These are phyloP conservation scores for Albizia julibrissin DNA, from an alignment of 306 rosid species.

Conservation along the genomic window DNA sequence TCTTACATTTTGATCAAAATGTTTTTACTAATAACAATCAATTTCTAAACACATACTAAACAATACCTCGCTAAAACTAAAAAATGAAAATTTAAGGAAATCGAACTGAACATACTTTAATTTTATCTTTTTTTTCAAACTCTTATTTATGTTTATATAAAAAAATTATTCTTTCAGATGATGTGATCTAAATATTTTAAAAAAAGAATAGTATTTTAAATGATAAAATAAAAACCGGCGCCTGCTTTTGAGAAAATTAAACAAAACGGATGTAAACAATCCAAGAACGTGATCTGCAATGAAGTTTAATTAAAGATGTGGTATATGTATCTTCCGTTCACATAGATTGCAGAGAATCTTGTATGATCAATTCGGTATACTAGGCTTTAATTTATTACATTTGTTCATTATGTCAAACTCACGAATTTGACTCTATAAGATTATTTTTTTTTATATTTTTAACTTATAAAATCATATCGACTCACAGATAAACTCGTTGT, in stretches of 20 bases:
- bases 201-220: not conserved
- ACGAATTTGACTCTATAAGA: too few relatives aligned
- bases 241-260: not conserved
- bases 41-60: not conserved
- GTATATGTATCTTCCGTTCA: not conserved
- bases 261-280: not conserved
- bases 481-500: too few relatives aligned
- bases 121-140: not conserved
- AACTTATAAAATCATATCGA: too few relatives aligned
- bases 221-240: not conserved
- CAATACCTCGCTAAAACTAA: not conserved
- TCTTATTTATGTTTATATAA: not conserved
- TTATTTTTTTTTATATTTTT: too few relatives aligned
- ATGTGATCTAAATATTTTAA: not conserved
- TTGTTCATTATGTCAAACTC: too few relatives aligned
- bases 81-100: not conserved
- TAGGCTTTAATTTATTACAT: not conserved
- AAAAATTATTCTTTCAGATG: not conserved
- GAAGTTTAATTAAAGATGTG: not conserved
- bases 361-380: not conserved
- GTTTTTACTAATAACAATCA: not conserved
- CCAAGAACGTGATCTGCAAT: not conserved
- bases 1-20: too few relatives aligned
- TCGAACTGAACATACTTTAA: not conserved
- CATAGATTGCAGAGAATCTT: not conserved